Conservation (phyloP, 2,329 filamentous ascomycete species). For the Penicillium sp. region DNA sequence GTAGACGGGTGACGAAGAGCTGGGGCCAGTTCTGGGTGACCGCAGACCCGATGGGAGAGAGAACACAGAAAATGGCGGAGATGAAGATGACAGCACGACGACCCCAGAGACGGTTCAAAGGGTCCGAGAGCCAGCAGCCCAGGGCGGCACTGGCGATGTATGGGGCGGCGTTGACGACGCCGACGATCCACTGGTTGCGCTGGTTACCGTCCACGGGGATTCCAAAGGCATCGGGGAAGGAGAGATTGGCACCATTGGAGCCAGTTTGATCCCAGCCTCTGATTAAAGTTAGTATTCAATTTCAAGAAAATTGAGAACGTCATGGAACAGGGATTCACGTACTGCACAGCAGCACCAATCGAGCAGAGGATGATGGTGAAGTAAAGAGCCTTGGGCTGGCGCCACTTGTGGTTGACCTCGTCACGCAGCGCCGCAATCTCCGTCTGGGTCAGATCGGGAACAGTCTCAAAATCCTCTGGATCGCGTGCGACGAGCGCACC, state of each 20-base stretch:
- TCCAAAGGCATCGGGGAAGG: conserved; percentile 50
- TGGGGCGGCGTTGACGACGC: conserved; percentile 63
- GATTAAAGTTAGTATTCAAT: not conserved
- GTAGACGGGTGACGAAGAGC: conserved; percentile 58
- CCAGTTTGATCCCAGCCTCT: conserved; percentile 40
- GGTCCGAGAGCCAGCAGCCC: conserved; percentile 69
- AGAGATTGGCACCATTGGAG: conserved; percentile 51
- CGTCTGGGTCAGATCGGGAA: conserved; percentile 46
- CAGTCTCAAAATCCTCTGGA: conserved; percentile 47
- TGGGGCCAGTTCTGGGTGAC: conserved; percentile 62
- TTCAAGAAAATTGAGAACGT: not conserved
- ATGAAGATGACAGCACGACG: conserved; percentile 67
- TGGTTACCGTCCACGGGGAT: conserved; percentile 46
- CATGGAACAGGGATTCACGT: conserved; percentile 22
- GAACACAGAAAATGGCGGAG: conserved; percentile 64
- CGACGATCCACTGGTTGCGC: conserved; percentile 62
- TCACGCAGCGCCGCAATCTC: conserved; percentile 48
- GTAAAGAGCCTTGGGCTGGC: conserved; percentile 52
- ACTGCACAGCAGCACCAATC: conserved; percentile 56
- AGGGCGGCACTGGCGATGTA: conserved; percentile 57
- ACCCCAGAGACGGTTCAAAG: conserved; percentile 60
- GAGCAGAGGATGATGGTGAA: conserved; percentile 56
- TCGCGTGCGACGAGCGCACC: conserved; percentile 55
- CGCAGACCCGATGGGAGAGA: conserved; percentile 69
- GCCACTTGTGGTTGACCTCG: conserved; percentile 54